These are phyloP conservation scores for Candida patagonica DNA, from an alignment of 805 yeast species.

Conservation along the genomic window DNA sequence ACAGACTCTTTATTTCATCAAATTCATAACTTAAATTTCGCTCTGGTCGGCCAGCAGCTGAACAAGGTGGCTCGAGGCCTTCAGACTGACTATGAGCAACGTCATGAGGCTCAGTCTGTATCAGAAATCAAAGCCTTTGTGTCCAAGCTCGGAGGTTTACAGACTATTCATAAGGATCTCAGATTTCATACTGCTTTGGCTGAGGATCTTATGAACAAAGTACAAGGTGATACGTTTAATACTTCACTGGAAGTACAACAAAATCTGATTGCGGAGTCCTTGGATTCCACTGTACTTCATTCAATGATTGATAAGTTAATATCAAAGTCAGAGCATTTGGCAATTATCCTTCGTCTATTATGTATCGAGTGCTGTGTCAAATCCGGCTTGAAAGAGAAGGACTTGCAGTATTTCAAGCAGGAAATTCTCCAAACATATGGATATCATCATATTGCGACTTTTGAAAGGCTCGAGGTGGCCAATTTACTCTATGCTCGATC, in stretches of 20 bases:
- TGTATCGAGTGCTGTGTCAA: constrained; percentile 53
- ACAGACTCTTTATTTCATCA: constrained; percentile 41
- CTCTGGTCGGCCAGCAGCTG: constrained; percentile 64
- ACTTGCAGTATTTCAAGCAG: constrained; percentile 43
- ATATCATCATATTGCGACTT: constrained; percentile 35
- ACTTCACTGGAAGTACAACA: constrained; percentile 35
- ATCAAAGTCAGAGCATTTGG: constrained; percentile 33
- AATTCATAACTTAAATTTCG: constrained; percentile 63
- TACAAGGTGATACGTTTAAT: constrained; percentile 29
- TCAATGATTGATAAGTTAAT: constrained; percentile 42
- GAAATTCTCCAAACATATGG: constrained; percentile 63
- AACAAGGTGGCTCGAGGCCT: constrained; percentile 62
- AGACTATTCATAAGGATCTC: constrained; percentile 56
- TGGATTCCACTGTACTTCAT: constrained; percentile 32
- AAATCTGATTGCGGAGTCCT: constrained; percentile 49
- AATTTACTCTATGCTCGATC: constrained; percentile 34
- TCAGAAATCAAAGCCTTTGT: constrained; percentile 67
- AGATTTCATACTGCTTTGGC: constrained; percentile 69
- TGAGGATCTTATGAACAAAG: constrained; percentile 46
- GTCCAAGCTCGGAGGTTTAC: constrained; percentile 55
- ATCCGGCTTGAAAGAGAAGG: constrained; percentile 61
- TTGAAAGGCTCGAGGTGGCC: constrained; percentile 41
- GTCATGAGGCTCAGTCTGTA: constrained; percentile 48
- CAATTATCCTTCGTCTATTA: constrained; percentile 43
- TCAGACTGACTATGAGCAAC: constrained; percentile 56